A percentile compares a stretch with the other conserved stretches of the same genome.
Conservation (phyloP, 1,284 basidiomycete species). For the Phlebopus sp. region DNA sequence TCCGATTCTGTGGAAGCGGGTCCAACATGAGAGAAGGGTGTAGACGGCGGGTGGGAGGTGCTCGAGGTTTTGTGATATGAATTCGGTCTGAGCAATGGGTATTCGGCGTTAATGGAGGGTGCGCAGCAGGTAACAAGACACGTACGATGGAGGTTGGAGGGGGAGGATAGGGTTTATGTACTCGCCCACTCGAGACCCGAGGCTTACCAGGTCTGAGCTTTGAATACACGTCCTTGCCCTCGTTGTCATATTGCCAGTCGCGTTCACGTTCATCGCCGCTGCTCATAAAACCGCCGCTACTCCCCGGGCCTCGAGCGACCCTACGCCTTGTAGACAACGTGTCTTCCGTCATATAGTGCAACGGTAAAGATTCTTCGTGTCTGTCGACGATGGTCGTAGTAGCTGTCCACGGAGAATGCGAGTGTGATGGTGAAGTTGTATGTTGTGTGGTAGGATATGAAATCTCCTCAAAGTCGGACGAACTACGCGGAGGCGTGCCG, state of each 20-base stretch:
- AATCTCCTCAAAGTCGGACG: conserved; percentile 72
- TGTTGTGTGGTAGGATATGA: conserved; percentile 47
- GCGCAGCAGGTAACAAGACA: conserved; percentile 8
- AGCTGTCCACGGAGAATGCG: conserved; percentile 28
- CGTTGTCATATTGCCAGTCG: conserved; percentile 51
- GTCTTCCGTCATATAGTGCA: conserved; percentile 73
- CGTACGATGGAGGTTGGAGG: conserved; percentile 72
- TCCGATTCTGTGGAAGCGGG: conserved; percentile 94
- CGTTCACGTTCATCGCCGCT: conserved; percentile 39
- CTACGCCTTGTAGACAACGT: conserved; percentile 59
- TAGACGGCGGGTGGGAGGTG: conserved; percentile 83
- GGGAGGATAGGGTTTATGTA: conserved; percentile 56
- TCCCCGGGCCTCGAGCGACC: conserved; percentile 45
- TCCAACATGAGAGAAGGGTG: conserved; percentile 91
- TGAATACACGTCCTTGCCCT: conserved; percentile 71
- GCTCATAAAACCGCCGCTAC: conserved; percentile 33
- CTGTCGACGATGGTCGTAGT: conserved; percentile 22
- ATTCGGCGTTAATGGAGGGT: conserved; percentile 5
- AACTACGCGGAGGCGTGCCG: conserved; percentile 41
- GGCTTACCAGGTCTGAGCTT: conserved; percentile 51
- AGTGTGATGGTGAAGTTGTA: conserved; percentile 33
- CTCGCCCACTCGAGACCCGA: conserved; percentile 57
- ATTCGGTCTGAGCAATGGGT: conserved; percentile 55
- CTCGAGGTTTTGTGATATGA: conserved; percentile 80
- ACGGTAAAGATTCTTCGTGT: conserved; percentile 57